Base-by-base conservation (phyloP, 495 filamentous ascomycete genomes). In the Penicillium tannophilum region DNA sequence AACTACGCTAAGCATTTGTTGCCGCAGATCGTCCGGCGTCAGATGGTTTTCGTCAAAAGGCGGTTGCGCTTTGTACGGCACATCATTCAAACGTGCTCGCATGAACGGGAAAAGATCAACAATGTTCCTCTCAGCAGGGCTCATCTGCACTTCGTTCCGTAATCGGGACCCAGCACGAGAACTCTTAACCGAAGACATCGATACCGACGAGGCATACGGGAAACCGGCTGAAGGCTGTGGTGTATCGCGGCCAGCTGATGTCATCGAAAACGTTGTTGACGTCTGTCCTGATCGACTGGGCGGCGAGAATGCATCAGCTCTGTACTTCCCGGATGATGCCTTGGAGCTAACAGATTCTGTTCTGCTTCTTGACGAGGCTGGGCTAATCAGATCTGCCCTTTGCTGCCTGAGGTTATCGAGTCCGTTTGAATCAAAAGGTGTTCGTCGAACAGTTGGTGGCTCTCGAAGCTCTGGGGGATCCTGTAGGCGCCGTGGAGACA, bases 1-100 rank as follows among this genome's bases (percentile, higher is more conserved):
- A 1, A 98, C 91, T 30, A 91, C 88, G 68, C 84, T 91, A 19
- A 98, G 78, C 95, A 98, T 98, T 74, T 96, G 90, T 39, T 82
- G 85, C 49, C 93, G 87, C 41, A 97, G 82, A 63, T 94, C 88
- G 68, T 97, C 89, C 26, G 93, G 86, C 2, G 89, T 93, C 28
- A 94, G 70, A 42, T 82, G 79, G 6, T 76, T 66, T 57, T 88
- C 82, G 58, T 90, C 88, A 30, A 84, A 65, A 16, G 81, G 79
- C 19, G 83, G 78, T 2, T 87, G 82, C 43, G 86, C 80, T 65
- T 87, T 86, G 69, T 91, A 95, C 1, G 88, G 86, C 36, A 96
- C 86, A 53, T 94, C 92, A 52, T 83, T 88, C 4, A 97, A 77
- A 24, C 91, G 84, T 47, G 87, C 75, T 68, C 91, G 79, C 69